These are phyloP conservation scores for Biscogniauxia sp. DNA, from an alignment of 2,329 filamentous ascomycete genomes.

Conservation along the genomic window DNA sequence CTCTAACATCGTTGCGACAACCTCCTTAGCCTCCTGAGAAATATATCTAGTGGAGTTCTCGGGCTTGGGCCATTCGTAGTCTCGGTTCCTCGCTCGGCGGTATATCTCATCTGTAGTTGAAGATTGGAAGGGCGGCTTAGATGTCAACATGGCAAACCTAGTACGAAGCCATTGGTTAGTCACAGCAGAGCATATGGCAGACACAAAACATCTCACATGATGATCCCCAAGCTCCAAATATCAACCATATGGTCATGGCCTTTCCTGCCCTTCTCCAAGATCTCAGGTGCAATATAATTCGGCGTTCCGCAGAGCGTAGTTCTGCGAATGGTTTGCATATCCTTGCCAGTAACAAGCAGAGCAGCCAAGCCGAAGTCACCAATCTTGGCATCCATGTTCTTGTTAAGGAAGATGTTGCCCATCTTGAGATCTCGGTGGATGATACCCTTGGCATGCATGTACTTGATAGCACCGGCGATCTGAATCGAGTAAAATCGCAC, in stretches of 20 bases:
- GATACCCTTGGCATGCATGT: conserved; percentile 92
- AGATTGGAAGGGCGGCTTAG: conserved; percentile 94
- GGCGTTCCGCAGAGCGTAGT: conserved; percentile 96
- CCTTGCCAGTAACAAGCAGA: conserved; percentile 84
- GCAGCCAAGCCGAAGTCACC: conserved; percentile 96
- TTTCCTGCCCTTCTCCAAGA: conserved; percentile 88
- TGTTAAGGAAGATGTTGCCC: conserved; percentile 94
- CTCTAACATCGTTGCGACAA: conserved; percentile 73
- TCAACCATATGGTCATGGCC: conserved; percentile 98
- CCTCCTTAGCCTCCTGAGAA: conserved; percentile 71
- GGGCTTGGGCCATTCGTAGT: conserved; percentile 75
- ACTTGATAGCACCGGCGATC: conserved; percentile 95
- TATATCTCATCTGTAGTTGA: conserved; percentile 86
- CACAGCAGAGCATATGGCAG: not conserved
- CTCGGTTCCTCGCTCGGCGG: conserved; percentile 64
- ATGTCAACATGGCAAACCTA: conserved; percentile 93
- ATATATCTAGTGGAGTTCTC: conserved; percentile 67
- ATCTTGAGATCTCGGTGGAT: conserved; percentile 98
- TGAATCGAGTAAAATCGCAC: conserved; percentile 92
- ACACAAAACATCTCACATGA: conserved; percentile 64
- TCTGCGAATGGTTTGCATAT: conserved; percentile 78
- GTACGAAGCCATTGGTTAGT: conserved; percentile 26
- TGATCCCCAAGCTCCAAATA: conserved; percentile 97
- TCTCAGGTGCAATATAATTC: conserved; percentile 97
- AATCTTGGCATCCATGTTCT: conserved; percentile 95